Evolutionary conservation across 2,329 filamentous ascomycete species (phyloP), one percentile per base, ranked within the genome.

Genomic region (Chaetomium globosum): DNA sequence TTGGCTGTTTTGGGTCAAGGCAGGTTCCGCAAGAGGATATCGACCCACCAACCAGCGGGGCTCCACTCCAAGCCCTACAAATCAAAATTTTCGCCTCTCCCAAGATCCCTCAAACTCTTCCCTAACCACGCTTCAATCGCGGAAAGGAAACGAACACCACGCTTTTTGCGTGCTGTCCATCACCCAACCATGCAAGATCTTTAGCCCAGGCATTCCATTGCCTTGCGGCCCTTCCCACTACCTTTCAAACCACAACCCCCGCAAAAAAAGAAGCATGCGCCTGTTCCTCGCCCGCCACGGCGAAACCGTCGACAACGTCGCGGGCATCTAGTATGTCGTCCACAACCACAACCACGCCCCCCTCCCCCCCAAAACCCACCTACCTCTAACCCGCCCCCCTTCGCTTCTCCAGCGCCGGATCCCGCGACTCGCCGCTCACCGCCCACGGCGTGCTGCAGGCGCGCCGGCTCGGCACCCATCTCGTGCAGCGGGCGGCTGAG

Each of bases 221-320:
- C 46, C 43, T 5, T 39, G 26, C 19, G 23, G 2, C 13, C 39
- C 12, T 26, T 19, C 16, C 36, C n/a, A 33, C 10, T 30, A 23
- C 9, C 33, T 12, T 36, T 26, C 4, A 26, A 26, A 26, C 26
- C 26, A 26, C 26, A 26, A 26, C 2, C 30, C 19, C 16, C 16
- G n/a, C n/a, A n/a, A 19, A 23, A 7, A 21, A 9, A 36, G 3
- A n/a, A 46, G 31, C 30, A 86, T 89, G 85, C 83, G 82, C 73
- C 76, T 97, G 63, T 87, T 93, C 73, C 83, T 97, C 72, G 87
- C 96, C 73, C 88, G 93, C 64, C 93, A 97, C 81, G 93, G 89
- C 74, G 93, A 97, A 80, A 94, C 92, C 19, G 90, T 96, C 69
- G 91, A 97, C 78, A 97, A 97, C 76, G 89, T 95, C 65, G 89